phyloP scores from a whole-genome alignment of 2,329 filamentous ascomycete species.

The Ambrosiella beaveri region DNA sequence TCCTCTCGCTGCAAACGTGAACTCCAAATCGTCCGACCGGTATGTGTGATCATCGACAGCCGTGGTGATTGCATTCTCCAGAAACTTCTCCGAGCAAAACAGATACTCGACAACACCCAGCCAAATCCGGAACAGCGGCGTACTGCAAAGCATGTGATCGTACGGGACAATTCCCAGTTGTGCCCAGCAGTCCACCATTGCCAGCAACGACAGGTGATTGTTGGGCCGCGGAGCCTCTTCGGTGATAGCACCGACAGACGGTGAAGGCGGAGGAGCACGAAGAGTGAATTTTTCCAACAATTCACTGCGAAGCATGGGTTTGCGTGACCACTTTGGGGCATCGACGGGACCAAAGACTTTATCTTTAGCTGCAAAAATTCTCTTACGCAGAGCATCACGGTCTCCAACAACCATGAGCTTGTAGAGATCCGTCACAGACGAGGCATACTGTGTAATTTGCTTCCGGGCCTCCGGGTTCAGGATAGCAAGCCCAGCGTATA shows the following conservation, averaged over 20 bases:
- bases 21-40: constrained; percentile 88
- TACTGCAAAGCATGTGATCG: constrained; percentile 99
- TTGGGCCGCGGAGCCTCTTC: constrained; percentile 54
- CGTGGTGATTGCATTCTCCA: constrained; percentile 71
- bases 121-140: constrained; percentile 90
- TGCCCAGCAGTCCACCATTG: constrained; percentile 98
- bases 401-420: constrained; percentile 91
- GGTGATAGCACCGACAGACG: constrained; percentile 27
- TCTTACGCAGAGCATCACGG: constrained; percentile 49
- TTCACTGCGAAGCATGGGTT: constrained; percentile 61
- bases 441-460: constrained; percentile 88
- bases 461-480: constrained; percentile 81
- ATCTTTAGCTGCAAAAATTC: constrained; percentile 49
- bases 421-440: constrained; percentile 82
- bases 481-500: constrained; percentile 93
- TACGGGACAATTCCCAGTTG: constrained; percentile 86
- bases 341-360: constrained; percentile 63
- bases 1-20: constrained; percentile 87
- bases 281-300: constrained; percentile 81
- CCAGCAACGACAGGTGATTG: constrained; percentile 82
- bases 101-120: constrained; percentile 94
- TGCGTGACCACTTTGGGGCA: constrained; percentile 38
- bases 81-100: constrained; percentile 63
- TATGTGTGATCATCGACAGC: constrained; percentile 83
- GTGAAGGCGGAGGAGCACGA: constrained; percentile 22